phyloP scores from a whole-genome alignment of 2,329 filamentous ascomycete species.

The Cladophialophora immunda region DNA sequence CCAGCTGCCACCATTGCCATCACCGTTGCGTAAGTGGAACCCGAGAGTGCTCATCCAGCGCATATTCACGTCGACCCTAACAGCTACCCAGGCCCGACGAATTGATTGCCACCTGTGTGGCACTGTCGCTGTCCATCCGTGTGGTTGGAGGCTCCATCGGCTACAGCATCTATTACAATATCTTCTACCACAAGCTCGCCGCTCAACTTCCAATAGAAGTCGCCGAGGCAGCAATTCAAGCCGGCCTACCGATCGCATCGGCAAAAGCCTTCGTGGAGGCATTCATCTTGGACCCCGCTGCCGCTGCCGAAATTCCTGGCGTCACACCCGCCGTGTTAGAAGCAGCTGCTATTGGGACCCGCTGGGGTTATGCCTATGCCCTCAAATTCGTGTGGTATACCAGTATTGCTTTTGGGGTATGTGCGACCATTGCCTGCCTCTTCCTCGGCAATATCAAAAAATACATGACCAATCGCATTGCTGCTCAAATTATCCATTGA shows the following conservation, averaged over 20 bases:
- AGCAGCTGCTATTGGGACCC: slow-evolving; percentile 14
- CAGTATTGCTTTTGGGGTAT: slow-evolving; percentile 22
- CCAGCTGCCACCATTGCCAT: slow-evolving; percentile 36
- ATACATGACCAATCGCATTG: slow-evolving; percentile 24
- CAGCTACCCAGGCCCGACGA: slow-evolving; percentile 66
- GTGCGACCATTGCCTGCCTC: slow-evolving; percentile 14
- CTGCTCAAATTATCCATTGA: no score
- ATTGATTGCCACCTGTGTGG: slow-evolving; percentile 73
- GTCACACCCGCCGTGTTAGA: slow-evolving; percentile 11
- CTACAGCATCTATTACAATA: slow-evolving; percentile 66
- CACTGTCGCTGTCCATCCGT: slow-evolving; percentile 72
- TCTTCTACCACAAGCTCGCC: slow-evolving; percentile 56
- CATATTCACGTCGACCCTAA: no score
- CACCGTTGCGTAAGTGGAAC: no score
- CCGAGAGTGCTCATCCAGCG: no score
- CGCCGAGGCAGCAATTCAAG: slow-evolving; percentile 38
- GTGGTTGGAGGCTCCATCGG: slow-evolving; percentile 73
- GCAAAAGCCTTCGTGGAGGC: slow-evolving; percentile 22
- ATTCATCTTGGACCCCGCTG: slow-evolving; percentile 20
- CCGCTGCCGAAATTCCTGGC: slow-evolving; percentile 32
- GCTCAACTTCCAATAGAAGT: slow-evolving; percentile 51
- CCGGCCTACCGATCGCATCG: slow-evolving; percentile 24
- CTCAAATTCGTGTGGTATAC: slow-evolving; percentile 21
- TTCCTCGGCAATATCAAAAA: slow-evolving; percentile 20
- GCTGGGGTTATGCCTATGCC: slow-evolving; percentile 17